Conservation (phyloP, 1,139 yeast species). For the Lodderomyces elongisporus region DNA sequence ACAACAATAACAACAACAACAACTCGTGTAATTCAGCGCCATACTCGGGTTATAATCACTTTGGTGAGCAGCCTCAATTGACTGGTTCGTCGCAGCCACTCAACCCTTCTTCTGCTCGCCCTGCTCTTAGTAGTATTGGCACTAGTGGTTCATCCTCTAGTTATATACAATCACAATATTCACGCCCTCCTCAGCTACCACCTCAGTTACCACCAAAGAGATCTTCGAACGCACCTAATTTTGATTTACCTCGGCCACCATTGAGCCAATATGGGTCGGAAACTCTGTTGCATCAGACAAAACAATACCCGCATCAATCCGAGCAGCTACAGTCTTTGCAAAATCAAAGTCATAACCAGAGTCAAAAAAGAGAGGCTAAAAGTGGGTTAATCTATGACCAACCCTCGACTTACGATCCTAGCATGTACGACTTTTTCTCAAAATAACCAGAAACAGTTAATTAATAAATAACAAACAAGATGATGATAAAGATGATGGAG, state of each 20-base stretch:
- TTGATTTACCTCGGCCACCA: conserved; percentile 5
- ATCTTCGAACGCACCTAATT: conserved; percentile 1
- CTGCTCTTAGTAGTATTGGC: too few relatives aligned
- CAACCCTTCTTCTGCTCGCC: background rate
- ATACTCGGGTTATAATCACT: too few relatives aligned
- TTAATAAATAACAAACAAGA: too few relatives aligned
- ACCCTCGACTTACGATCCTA: conserved; percentile 45
- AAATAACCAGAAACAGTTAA: conserved; percentile 5
- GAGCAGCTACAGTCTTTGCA: conserved; percentile 4
- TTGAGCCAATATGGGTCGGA: conserved; percentile 1
- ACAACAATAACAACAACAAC: too few relatives aligned
- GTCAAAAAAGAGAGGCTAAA: conserved; percentile 3
- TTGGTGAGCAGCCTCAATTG: too few relatives aligned
- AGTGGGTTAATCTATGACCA: conserved; percentile 38
- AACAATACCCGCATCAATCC: too few relatives aligned
- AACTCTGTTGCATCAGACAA: too few relatives aligned
- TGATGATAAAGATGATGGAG: background rate
- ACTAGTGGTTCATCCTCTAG: background rate
- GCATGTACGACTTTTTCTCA: conserved; percentile 43
- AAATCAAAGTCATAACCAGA: conserved; percentile 8
- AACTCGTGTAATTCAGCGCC: too few relatives aligned
- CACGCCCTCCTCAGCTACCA: conserved; percentile 7
- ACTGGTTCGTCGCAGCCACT: background rate
- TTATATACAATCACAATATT: background rate
- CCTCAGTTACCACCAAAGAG: conserved; percentile 22